Conservation (phyloP, 208 protist genomes). For the Wallacemonas sp. region DNA sequence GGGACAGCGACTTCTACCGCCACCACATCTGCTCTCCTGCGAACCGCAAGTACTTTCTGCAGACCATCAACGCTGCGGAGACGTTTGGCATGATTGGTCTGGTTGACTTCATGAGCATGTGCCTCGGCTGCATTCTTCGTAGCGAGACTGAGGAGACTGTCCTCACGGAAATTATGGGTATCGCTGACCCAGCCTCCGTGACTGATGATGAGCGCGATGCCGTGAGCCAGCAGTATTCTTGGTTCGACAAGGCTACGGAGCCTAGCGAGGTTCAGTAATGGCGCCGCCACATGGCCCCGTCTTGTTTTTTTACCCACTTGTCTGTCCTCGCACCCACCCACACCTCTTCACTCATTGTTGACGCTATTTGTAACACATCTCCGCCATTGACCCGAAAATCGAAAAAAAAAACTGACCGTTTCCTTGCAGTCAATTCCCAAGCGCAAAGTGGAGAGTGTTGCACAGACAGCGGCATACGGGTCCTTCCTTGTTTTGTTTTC, state of each 20-base stretch:
- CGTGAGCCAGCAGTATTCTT: slow-evolving; percentile 50
- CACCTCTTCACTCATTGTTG: too few relatives aligned
- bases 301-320: background rate
- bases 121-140: slow-evolving; percentile 76
- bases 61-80: slow-evolving; percentile 76
- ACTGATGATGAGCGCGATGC: slow-evolving; percentile 44
- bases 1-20: slow-evolving; percentile 70
- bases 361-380: too few relatives aligned
- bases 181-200: slow-evolving; percentile 39
- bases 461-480: too few relatives aligned
- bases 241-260: slow-evolving; percentile 60
- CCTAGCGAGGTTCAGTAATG: slow-evolving; percentile 33
- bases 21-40: slow-evolving; percentile 36
- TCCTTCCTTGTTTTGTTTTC: background rate
- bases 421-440: background rate
- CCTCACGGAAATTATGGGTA: slow-evolving; percentile 61
- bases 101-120: slow-evolving; percentile 69
- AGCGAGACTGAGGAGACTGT: slow-evolving; percentile 50
- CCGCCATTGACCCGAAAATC: too few relatives aligned
- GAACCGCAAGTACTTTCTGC: slow-evolving; percentile 54
- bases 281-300: background rate
- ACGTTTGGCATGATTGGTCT: slow-evolving; percentile 69
- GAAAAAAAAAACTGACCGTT: background rate
- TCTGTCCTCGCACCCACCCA: too few relatives aligned
- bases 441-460: too few relatives aligned